phyloP scores from a whole-genome alignment of 108 stramenopile species.

The Chaetoceros tenuissimus region DNA sequence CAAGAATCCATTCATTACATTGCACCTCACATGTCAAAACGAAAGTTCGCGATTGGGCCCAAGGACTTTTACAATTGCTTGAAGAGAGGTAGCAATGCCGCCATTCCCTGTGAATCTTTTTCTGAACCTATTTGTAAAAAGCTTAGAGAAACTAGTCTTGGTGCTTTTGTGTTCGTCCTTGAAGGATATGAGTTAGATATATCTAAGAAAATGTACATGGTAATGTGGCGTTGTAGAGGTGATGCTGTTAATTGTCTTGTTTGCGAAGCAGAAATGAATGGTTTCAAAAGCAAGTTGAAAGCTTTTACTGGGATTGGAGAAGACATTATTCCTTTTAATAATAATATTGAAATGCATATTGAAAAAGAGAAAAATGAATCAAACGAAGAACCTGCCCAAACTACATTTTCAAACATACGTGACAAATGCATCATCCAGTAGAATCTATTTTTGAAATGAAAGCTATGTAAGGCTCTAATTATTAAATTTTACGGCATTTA shows the following conservation, averaged over 20 bases:
- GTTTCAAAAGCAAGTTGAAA: slow-evolving; percentile 53
- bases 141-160: slow-evolving; percentile 31
- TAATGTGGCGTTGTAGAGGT: slow-evolving; percentile 67
- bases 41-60: slow-evolving; percentile 39
- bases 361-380: no score
- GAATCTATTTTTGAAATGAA: no score
- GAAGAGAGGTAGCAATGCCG: slow-evolving; percentile 12
- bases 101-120: slow-evolving; percentile 36
- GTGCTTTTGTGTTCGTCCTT: slow-evolving; percentile 68
- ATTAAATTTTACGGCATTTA: no score
- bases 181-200: slow-evolving; percentile 68
- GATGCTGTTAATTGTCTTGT: slow-evolving; percentile 59
- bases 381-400: no score
- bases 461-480: no score
- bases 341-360: no score
- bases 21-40: slow-evolving; percentile 73
- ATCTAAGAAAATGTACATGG: slow-evolving; percentile 59
- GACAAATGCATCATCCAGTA: no score
- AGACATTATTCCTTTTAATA: no score
- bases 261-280: slow-evolving; percentile 66
- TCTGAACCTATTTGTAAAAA: slow-evolving; percentile 34
- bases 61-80: slow-evolving; percentile 68
- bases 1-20: slow-evolving; percentile 79
- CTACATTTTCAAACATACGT: no score
- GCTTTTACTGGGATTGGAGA: no score